Evolutionary conservation across 805 yeast species (phyloP).

Genomic region (Metschnikowia dekortorum): DNA sequence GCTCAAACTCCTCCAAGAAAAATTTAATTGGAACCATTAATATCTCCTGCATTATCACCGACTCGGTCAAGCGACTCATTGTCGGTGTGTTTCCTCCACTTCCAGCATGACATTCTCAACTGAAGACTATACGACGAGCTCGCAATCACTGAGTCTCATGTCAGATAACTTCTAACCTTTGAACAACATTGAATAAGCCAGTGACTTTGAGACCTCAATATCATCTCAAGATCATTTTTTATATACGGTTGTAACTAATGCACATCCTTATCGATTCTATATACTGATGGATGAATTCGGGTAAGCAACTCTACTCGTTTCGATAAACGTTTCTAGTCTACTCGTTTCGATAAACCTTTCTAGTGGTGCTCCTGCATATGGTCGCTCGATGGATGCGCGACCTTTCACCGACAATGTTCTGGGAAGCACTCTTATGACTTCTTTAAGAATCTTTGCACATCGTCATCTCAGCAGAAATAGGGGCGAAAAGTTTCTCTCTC

Average conservation of each 20-base stretch:
- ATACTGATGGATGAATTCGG: too few relatives aligned
- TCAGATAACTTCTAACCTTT: too few relatives aligned
- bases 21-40: conserved; percentile 8
- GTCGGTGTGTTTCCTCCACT: not conserved
- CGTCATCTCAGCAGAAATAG: not conserved
- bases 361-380: not conserved
- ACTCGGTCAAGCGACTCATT: conserved; percentile 3
- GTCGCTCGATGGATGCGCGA: not conserved
- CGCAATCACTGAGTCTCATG: not conserved
- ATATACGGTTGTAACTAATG: not conserved
- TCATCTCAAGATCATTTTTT: not conserved
- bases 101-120: not conserved
- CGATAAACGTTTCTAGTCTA: too few relatives aligned
- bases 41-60: not conserved
- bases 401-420: not conserved
- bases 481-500: conserved; percentile 16
- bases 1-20: conserved; percentile 8
- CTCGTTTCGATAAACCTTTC: too few relatives aligned
- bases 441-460: not conserved
- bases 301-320: too few relatives aligned
- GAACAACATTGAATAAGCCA: too few relatives aligned
- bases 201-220: too few relatives aligned
- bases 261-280: not conserved
- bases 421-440: not conserved
- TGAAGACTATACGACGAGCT: not conserved